These are phyloP conservation scores for Hyaloscypha finlandica DNA, from an alignment of 495 filamentous ascomycete species.

Conservation along the genomic window DNA sequence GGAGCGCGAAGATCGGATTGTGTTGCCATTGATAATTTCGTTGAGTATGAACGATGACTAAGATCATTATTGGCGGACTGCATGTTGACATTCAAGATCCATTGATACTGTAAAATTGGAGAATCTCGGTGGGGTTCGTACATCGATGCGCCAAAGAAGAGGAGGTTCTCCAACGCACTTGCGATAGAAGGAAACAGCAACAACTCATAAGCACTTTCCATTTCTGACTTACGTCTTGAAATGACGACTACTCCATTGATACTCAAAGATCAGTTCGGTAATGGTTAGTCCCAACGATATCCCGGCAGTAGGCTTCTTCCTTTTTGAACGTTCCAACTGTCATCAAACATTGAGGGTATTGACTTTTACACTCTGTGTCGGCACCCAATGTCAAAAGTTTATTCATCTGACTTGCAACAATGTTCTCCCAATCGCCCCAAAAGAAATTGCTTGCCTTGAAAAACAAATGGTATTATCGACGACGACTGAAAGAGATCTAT, in stretches of 20 bases:
- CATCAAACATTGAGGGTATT: no score
- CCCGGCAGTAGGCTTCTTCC: no score
- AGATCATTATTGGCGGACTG: conserved; percentile 27
- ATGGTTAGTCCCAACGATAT: no score
- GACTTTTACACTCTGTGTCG: no score
- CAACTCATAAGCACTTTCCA: neutral
- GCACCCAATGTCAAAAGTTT: no score
- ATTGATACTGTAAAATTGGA: conserved; percentile 6
- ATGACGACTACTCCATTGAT: no score
- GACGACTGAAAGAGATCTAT: conserved; percentile 30
- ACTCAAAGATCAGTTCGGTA: no score
- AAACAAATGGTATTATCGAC: conserved; percentile 31
- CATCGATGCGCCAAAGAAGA: neutral
- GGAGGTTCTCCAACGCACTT: conserved; percentile 5
- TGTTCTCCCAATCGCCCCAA: neutral
- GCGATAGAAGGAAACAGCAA: neutral
- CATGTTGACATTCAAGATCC: conserved; percentile 21
- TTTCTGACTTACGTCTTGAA: neutral
- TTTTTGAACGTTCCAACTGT: no score
- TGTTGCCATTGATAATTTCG: conserved; percentile 16
- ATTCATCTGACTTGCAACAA: no score
- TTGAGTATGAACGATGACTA: conserved; percentile 30
- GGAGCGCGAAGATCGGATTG: conserved; percentile 3
- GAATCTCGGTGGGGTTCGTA: neutral
- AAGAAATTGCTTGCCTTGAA: neutral